These are phyloP conservation scores for Raddia guianensis DNA, from an alignment of 176 grass and related monocot species.

Conservation along the genomic window DNA sequence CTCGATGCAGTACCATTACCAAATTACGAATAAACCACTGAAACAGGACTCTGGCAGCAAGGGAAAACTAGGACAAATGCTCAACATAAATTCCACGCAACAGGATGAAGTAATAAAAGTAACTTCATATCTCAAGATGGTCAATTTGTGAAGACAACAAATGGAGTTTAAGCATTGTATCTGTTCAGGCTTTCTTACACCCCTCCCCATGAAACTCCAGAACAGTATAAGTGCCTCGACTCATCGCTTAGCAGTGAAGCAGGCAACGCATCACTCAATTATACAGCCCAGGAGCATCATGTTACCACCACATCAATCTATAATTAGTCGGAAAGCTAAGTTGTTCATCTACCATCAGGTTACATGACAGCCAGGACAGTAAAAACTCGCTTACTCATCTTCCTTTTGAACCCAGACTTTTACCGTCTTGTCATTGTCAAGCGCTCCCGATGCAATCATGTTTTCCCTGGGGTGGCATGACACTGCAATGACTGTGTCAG, in stretches of 20 bases:
- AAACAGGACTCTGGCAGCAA: not conserved
- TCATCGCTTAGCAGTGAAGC: slow-evolving; percentile 27
- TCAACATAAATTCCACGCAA: not conserved
- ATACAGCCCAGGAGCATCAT: slow-evolving; percentile 42
- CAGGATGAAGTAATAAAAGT: not conserved
- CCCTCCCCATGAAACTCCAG: slow-evolving; percentile 28
- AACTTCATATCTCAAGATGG: not conserved
- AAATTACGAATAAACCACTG: not conserved
- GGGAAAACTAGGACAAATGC: not conserved
- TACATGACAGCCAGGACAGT: slow-evolving; percentile 18
- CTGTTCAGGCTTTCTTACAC: slow-evolving; percentile 32
- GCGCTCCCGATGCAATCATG: slow-evolving; percentile 85
- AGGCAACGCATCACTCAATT: slow-evolving; percentile 40
- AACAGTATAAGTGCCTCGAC: slow-evolving; percentile 10
- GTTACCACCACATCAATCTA: slow-evolving; percentile 46
- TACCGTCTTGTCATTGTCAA: slow-evolving; percentile 78
- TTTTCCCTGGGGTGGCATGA: slow-evolving; percentile 85
- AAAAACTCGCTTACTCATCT: slow-evolving; percentile 31
- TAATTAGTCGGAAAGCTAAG: slow-evolving; percentile 45
- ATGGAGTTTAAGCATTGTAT: slow-evolving; percentile 21
- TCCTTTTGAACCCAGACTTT: slow-evolving; percentile 92
- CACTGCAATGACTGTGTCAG: slow-evolving; percentile 69
- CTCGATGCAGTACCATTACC: too few species aligned
- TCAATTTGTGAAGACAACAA: not conserved
- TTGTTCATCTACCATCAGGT: slow-evolving; percentile 42